Percentiles rank a stretch among this genome's conserved stretches.
Evolutionary conservation across 768 basidiomycete genomes (phyloP).

Genomic region (Trametes cingulata): DNA sequence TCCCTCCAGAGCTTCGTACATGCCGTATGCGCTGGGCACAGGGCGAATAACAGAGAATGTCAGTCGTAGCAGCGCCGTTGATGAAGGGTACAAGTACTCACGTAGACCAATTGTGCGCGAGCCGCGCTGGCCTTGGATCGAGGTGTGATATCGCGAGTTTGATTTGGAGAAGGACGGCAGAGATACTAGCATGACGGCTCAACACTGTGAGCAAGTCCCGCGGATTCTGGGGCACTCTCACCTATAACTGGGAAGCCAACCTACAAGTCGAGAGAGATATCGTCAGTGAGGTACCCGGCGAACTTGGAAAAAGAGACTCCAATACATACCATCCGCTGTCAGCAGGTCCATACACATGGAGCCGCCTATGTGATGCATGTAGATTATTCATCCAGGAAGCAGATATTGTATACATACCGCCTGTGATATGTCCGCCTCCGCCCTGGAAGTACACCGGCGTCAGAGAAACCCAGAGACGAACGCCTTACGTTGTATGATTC

Average conservation of each 20-base stretch:
- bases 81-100: slow-evolving; percentile 10
- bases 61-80: not conserved
- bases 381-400: not conserved
- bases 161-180: slow-evolving; percentile 59
- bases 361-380: slow-evolving; percentile 45
- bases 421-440: slow-evolving; percentile 70
- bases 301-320: not conserved
- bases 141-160: slow-evolving; percentile 68
- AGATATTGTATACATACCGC: slow-evolving; percentile 38
- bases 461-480: not conserved
- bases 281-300: not conserved
- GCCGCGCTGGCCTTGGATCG: slow-evolving; percentile 62
- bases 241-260: slow-evolving; percentile 72
- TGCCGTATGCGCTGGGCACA: slow-evolving; percentile 41
- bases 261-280: slow-evolving; percentile 29
- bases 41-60: not conserved
- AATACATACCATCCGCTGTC: slow-evolving; percentile 55
- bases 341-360: slow-evolving; percentile 77
- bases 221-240: slow-evolving; percentile 23
- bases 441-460: slow-evolving; percentile 35
- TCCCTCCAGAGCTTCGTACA: slow-evolving; percentile 60
- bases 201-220: not conserved
- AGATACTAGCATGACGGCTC: slow-evolving; percentile 30
- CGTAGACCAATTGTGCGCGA: slow-evolving; percentile 54
- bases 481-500: not conserved